These are phyloP conservation scores for Rosa rugosa DNA, from an alignment of 306 rosid species.

Conservation along the genomic window DNA sequence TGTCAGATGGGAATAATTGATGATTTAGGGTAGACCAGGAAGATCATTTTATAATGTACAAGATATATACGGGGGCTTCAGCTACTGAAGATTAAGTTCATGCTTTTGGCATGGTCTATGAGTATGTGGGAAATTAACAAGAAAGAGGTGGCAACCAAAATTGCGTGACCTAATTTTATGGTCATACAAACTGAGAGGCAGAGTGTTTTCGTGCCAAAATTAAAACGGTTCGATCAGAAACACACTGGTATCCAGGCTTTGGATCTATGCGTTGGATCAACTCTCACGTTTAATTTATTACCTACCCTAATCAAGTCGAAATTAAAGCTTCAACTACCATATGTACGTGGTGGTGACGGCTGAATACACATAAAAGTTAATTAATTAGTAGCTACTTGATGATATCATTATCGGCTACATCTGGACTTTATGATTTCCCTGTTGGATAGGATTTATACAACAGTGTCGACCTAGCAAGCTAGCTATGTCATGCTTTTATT, in stretches of 20 bases:
- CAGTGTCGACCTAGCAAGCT: no score
- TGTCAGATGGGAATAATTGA: not conserved
- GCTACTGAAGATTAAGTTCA: not conserved
- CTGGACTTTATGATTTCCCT: no score
- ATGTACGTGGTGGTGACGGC: not conserved
- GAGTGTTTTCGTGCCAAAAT: not conserved
- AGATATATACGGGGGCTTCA: not conserved
- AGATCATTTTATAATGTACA: constrained; percentile 1
- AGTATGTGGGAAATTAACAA: not conserved
- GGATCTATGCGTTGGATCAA: not conserved
- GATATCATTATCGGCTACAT: no score
- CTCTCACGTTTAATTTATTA: not conserved
- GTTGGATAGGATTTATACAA: no score
- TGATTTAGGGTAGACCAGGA: not conserved
- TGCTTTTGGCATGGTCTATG: not conserved
- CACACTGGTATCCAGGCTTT: not conserved
- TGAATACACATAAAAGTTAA: no score
- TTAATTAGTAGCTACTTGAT: no score
- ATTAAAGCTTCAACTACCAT: not conserved
- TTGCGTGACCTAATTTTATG: not conserved
- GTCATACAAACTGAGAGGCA: not conserved
- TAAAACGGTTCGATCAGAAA: not conserved
- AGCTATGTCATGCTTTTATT: no score
- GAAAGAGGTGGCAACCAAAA: not conserved
- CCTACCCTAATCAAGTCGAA: not conserved